A percentile compares a stretch with the other conserved stretches of the same genome.
These are phyloP conservation scores for Marasmius oreades DNA, from an alignment of 1,284 basidiomycete species.

Conservation along the genomic window DNA sequence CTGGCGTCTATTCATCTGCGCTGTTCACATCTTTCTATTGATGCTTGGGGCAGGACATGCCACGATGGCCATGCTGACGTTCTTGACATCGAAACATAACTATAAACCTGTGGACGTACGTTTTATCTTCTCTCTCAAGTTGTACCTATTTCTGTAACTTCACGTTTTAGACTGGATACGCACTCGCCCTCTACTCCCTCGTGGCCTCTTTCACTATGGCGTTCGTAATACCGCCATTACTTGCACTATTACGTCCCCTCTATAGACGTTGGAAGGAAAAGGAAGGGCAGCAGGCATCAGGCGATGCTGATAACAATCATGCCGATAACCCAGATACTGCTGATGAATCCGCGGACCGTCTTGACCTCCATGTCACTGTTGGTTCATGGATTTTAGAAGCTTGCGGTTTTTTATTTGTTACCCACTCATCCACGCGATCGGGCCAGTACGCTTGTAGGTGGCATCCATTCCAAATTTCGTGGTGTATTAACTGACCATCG, in stretches of 20 bases:
- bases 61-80: constrained; percentile 20
- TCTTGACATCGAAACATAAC: constrained; percentile 15
- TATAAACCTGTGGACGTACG: constrained; percentile 10
- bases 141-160: neutral
- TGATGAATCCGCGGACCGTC: constrained; percentile 21
- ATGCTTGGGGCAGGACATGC: constrained; percentile 19
- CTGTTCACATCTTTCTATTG: constrained; percentile 22
- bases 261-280: constrained; percentile 1
- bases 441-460: constrained; percentile 16
- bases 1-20: constrained; percentile 28
- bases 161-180: constrained; percentile 4
- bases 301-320: neutral
- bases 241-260: constrained; percentile 3
- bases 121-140: neutral
- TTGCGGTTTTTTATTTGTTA: constrained; percentile 17
- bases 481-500: neutral
- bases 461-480: neutral
- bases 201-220: neutral
- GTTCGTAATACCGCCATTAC: neutral
- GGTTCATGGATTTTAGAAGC: constrained; percentile 19
- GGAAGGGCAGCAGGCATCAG: neutral
- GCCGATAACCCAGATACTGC: too few relatives aligned
- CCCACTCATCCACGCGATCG: constrained; percentile 14
- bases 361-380: constrained; percentile 28
- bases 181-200: constrained; percentile 1